Conservation (phyloP, 225 moss, liverwort and hornwort genomes). For the Ulota crispa region DNA sequence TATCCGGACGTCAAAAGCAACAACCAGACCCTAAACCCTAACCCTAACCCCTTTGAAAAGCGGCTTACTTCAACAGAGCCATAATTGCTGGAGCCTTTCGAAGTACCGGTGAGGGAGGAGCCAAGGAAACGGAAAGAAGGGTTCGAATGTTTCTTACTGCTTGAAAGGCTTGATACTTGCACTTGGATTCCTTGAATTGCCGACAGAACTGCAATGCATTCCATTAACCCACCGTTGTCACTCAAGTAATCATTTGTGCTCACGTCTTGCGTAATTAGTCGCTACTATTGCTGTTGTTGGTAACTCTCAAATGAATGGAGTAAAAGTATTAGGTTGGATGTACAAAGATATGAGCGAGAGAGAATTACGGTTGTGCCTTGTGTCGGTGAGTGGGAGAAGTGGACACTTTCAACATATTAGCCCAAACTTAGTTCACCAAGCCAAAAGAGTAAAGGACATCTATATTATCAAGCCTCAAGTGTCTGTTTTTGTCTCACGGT, state of each 20-base stretch:
- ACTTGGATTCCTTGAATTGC: constrained; percentile 60
- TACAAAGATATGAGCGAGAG: neutral
- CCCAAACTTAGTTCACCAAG: neutral
- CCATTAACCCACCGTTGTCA: neutral
- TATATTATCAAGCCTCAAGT: too few species aligned
- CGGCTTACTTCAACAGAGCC: neutral
- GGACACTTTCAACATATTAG: neutral
- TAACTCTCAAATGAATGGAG: neutral
- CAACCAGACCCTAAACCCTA: too few species aligned
- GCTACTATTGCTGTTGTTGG: neutral
- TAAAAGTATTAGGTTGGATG: neutral
- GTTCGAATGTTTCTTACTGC: constrained; percentile 18
- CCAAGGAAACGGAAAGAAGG: neutral
- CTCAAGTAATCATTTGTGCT: neutral
- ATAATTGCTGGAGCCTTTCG: neutral
- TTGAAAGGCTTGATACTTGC: constrained; percentile 29
- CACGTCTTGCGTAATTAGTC: neutral
- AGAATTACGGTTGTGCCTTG: neutral
- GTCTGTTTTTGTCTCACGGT: too few species aligned
- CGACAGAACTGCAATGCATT: constrained; percentile 49
- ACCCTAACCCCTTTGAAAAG: neutral
- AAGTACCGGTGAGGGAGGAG: neutral
- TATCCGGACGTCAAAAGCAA: neutral
- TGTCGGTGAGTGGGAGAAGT: too few species aligned
- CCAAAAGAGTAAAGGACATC: neutral